Conservation (phyloP, 345 rosid species). For the Euphorbia lathyris region DNA sequence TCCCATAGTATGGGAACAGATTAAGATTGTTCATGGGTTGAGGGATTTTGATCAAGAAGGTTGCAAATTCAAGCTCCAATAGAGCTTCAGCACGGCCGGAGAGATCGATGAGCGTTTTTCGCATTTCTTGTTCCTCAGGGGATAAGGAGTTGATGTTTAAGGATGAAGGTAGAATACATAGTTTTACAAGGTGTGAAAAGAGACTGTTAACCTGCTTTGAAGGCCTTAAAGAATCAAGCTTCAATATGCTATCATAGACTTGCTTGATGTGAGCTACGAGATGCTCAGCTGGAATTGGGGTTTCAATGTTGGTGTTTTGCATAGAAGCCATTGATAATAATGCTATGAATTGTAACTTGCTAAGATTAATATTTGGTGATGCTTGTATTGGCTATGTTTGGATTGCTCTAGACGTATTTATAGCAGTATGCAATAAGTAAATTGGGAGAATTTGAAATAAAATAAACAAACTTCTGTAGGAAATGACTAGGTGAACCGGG, state of each 20-base stretch:
- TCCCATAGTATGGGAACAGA: constrained; percentile 36
- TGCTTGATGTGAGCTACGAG: constrained; percentile 24
- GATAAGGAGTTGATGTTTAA: constrained; percentile 20
- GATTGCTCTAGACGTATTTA: not conserved
- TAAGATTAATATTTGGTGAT: not conserved
- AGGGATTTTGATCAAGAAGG: constrained; percentile 24
- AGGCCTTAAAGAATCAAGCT: constrained; percentile 28
- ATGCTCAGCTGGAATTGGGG: constrained; percentile 10
- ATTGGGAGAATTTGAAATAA: not conserved
- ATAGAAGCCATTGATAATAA: constrained; percentile 29
- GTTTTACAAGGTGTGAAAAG: constrained; percentile 25
- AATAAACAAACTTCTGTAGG: not conserved
- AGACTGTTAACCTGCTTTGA: constrained; percentile 30
- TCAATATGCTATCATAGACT: constrained; percentile 22
- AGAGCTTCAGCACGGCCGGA: constrained; percentile 37
- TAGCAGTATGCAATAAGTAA: not conserved
- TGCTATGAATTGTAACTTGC: not conserved
- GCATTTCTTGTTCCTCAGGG: constrained; percentile 21
- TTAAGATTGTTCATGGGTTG: constrained; percentile 28
- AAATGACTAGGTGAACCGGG: not conserved
- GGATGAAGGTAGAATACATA: constrained; percentile 25
- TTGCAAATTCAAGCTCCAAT: constrained; percentile 39
- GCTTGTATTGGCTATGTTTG: not conserved
- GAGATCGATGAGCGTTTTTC: constrained; percentile 28
- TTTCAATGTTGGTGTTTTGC: constrained; percentile 12